phyloP scores from a whole-genome alignment of 2,329 filamentous ascomycete species.

The Talaromyces sp. region DNA sequence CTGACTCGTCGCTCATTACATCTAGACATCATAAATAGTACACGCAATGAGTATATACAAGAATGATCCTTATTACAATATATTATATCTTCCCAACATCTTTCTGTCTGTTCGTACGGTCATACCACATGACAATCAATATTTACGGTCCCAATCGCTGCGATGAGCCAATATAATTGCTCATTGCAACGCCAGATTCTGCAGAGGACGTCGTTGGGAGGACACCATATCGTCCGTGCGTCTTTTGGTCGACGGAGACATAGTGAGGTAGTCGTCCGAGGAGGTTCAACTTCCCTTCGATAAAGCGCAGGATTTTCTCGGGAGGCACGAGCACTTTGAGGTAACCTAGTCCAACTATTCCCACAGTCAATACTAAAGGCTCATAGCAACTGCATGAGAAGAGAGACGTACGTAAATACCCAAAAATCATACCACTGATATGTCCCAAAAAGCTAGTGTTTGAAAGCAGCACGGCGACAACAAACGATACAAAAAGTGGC shows the following conservation, averaged over 20 bases:
- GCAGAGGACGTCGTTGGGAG: conserved; percentile 58
- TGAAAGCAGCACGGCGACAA: conserved; percentile 73
- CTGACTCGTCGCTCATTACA: conserved; percentile 11
- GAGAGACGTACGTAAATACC: conserved; percentile 70
- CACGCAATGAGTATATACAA: conserved; percentile 29
- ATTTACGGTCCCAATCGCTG: conserved; percentile 70
- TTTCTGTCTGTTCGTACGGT: not conserved
- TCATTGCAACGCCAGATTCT: conserved; percentile 48
- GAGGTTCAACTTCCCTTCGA: conserved; percentile 84
- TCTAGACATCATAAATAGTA: conserved; percentile 15
- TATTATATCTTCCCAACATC: not conserved
- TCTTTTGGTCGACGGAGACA: conserved; percentile 93
- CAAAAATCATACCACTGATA: conserved; percentile 75
- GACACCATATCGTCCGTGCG: conserved; percentile 86
- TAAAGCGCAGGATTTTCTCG: conserved; percentile 80
- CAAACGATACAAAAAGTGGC: conserved; percentile 71
- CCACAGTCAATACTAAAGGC: not conserved
- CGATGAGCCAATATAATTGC: conserved; percentile 56
- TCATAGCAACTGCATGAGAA: not conserved
- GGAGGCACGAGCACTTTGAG: conserved; percentile 86
- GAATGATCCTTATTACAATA: conserved; percentile 15
- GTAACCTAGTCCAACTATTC: conserved; percentile 74
- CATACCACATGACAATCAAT: conserved; percentile 26
- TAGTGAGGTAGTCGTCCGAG: conserved; percentile 83
- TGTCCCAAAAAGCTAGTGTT: conserved; percentile 83